Percentiles rank a stretch among this genome's conserved stretches.
Evolutionary conservation across 805 yeast species (phyloP).

Genomic region (Pichia eremophila): DNA sequence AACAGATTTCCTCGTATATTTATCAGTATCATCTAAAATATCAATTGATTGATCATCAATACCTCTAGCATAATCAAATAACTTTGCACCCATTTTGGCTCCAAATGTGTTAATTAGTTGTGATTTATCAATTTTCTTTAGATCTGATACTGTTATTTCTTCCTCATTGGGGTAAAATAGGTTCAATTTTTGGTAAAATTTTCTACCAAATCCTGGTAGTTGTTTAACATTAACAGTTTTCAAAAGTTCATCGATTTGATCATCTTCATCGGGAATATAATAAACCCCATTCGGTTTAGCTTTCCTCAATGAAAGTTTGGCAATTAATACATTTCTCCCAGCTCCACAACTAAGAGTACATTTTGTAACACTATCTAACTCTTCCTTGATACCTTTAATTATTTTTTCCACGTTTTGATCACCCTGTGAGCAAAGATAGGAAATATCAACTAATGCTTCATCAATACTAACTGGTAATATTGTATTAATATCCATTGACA

Average conservation of each 20-base stretch:
- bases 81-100: conserved; percentile 54
- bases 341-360: conserved; percentile 77
- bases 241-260: conserved; percentile 24
- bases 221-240: conserved; percentile 29
- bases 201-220: conserved; percentile 58
- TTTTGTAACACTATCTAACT: conserved; percentile 35
- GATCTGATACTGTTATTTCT: conserved; percentile 24
- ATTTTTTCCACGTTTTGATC: conserved; percentile 6
- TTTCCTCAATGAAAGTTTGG: conserved; percentile 58
- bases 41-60: conserved; percentile 54
- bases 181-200: conserved; percentile 38
- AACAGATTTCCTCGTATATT: conserved; percentile 58
- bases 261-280: conserved; percentile 25
- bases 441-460: conserved; percentile 74
- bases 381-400: conserved; percentile 29
- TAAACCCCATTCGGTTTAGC: conserved; percentile 77
- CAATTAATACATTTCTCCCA: conserved; percentile 64
- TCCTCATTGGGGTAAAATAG: conserved; percentile 14
- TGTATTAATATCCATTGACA: conserved; percentile 34
- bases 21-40: conserved; percentile 39
- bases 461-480: conserved; percentile 85
- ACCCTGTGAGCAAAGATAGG: conserved; percentile 14
- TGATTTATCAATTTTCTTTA: conserved; percentile 27
- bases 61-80: conserved; percentile 56
- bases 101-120: conserved; percentile 50